Conservation (phyloP, 2,329 filamentous ascomycete genomes). For the Neospermospora avenae region DNA sequence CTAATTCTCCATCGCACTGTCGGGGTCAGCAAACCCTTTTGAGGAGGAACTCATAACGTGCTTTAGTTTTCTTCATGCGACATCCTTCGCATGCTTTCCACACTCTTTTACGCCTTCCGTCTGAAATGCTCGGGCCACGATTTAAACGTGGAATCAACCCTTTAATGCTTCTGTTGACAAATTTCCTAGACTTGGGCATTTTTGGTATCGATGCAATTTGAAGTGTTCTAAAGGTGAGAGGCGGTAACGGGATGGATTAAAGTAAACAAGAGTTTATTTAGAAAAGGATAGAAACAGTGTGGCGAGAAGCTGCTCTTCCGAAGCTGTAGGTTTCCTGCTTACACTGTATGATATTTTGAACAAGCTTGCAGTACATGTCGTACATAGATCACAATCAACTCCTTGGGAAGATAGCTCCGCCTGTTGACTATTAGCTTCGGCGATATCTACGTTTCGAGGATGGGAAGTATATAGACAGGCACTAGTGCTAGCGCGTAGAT, state of each 20-base stretch:
- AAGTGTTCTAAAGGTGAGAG: constrained; percentile 24
- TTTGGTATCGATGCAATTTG: constrained; percentile 21
- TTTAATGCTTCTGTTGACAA: constrained; percentile 21
- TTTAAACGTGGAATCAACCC: constrained; percentile 20
- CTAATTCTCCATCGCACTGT: constrained; percentile 63
- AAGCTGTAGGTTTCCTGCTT: too few species aligned
- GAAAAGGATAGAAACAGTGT: constrained; percentile 1
- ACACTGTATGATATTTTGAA: too few species aligned
- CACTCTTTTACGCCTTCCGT: constrained; percentile 58
- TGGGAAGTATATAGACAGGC: too few species aligned
- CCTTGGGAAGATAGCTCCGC: too few species aligned
- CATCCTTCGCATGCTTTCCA: constrained; percentile 67
- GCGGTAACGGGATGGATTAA: too few species aligned
- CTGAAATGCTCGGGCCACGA: constrained; percentile 41
- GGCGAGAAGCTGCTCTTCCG: not conserved
- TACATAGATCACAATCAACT: too few species aligned
- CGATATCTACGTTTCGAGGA: too few species aligned
- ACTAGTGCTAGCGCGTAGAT: too few species aligned
- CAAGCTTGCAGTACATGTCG: too few species aligned
- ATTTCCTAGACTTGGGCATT: constrained; percentile 24
- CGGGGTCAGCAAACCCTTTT: constrained; percentile 8
- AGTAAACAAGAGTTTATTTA: constrained; percentile 19
- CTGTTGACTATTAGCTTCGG: too few species aligned
- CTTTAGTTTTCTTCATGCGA: constrained; percentile 69
- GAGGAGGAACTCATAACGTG: constrained; percentile 28